Conservation (phyloP, 345 rosid genomes). For the Populus davidiana region DNA sequence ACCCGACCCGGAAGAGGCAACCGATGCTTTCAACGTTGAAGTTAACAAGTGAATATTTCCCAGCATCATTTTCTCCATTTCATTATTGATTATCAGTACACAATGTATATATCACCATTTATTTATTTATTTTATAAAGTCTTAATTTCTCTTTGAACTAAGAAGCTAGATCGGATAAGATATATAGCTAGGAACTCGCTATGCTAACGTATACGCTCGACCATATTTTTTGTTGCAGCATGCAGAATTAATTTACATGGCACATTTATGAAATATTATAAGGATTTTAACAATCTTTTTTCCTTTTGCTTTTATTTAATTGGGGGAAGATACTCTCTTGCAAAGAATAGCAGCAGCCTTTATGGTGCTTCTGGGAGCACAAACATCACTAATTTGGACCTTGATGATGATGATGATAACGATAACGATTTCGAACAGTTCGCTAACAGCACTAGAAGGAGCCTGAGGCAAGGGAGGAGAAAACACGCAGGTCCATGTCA, state of each 20-base stretch:
- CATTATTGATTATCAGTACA: neutral
- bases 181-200: neutral
- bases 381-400: neutral
- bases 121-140: neutral
- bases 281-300: neutral
- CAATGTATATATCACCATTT: neutral
- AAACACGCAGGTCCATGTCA: conserved; percentile 13
- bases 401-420: neutral
- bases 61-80: neutral
- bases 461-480: conserved; percentile 17
- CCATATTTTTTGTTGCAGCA: too few species aligned
- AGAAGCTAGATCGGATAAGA: neutral
- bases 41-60: conserved; percentile 19
- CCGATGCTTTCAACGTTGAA: conserved; percentile 17
- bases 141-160: neutral
- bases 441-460: conserved; percentile 13
- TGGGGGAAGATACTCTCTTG: neutral
- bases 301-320: neutral
- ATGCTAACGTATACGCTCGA: too few species aligned
- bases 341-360: neutral
- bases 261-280: neutral
- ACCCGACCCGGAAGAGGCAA: conserved; percentile 24
- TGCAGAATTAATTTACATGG: neutral
- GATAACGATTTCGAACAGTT: neutral
- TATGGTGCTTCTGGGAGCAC: too few species aligned